Base-by-base conservation (phyloP, 129 eudicot species). In the Flaveria robusta region DNA sequence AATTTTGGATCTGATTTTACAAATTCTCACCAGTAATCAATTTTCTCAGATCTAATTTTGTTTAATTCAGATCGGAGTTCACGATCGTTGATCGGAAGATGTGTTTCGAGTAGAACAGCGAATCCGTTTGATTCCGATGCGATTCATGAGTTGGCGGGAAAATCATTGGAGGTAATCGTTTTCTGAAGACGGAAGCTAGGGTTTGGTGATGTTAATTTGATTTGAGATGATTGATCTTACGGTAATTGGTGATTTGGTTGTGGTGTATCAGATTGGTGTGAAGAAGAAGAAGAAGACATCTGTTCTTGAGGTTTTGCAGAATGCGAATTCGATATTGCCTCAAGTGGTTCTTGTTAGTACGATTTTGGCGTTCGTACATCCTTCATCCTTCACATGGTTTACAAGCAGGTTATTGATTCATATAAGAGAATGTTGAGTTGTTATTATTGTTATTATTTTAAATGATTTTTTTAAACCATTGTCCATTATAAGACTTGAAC, bases 361-460 rank as follows among this genome's bases (percentile, higher is more conserved):
- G 18, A 60, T 89, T 74, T 83, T 92, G 86, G 96, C 97, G 42
- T 91, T 89, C 72, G 14, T 89, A 43, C 84, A 82, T 81, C 97
- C 96, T 4, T 89, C 97, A 82, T 92, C 97, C 19, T 92, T 89
- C 83, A 83, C 89, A 37, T 92, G 97, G 96, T 89, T 89, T 77
- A 92, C 96, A 18, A 92, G 77, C 87, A 87, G 96, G 97, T 91
- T 29, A 42, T 8, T 63, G 52, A 75, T 39, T 42, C 47, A 6
- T n/a, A n/a, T n/a, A n/a, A n/a, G n/a, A n/a, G n/a, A n/a, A n/a
- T n/a, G n/a, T n/a, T n/a, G n/a, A n/a, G n/a, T n/a, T n/a, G n/a
- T n/a, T n/a, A n/a, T n/a, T n/a, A n/a, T n/a, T n/a, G n/a, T n/a
- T n/a, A n/a, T n/a, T n/a, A n/a, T n/a, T n/a, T n/a, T n/a, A n/a